phyloP scores from a whole-genome alignment of 1,139 yeast genomes.

The Suhomyces panamericanus region DNA sequence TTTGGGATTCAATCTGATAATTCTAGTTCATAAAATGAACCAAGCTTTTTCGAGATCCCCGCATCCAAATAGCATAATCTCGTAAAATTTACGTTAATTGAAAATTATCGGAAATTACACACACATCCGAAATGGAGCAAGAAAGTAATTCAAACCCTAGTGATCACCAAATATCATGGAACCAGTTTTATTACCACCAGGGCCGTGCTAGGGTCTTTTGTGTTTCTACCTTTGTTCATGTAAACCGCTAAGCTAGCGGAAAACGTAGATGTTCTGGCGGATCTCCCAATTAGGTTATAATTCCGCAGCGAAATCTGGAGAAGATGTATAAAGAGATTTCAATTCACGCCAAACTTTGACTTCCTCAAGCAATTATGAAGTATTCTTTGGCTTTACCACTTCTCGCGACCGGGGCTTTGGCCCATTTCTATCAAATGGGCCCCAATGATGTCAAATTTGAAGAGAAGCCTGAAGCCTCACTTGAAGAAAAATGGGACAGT shows the following conservation, averaged over 20 bases:
- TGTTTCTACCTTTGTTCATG: not conserved
- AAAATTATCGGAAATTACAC: too few species aligned
- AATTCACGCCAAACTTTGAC: not conserved
- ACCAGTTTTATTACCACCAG: not conserved
- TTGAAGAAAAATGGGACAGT: conserved; percentile 60
- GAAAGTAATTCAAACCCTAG: too few species aligned
- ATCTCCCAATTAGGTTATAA: conserved; percentile 7
- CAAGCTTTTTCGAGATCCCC: too few species aligned
- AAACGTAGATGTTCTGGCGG: conserved; percentile 5
- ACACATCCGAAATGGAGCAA: too few species aligned
- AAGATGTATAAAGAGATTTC: conserved; percentile 4
- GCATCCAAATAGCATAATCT: too few species aligned
- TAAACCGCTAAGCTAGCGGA: not conserved
- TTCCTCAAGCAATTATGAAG: conserved; percentile 4
- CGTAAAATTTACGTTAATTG: too few species aligned
- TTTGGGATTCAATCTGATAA: too few species aligned
- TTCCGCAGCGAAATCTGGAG: conserved; percentile 6
- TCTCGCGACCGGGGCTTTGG: conserved; percentile 3
- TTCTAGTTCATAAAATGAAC: too few species aligned
- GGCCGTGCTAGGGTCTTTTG: not conserved
- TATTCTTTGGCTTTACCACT: not conserved
- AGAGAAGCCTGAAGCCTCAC: conserved; percentile 16
- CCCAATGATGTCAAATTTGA: conserved; percentile 5
- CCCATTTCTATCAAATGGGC: not conserved
- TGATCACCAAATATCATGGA: too few species aligned